Evolutionary conservation across 2,329 filamentous ascomycete genomes (phyloP), one percentile per base, ranked within the genome.

Genomic region (Xylariomycetidae sp.): DNA sequence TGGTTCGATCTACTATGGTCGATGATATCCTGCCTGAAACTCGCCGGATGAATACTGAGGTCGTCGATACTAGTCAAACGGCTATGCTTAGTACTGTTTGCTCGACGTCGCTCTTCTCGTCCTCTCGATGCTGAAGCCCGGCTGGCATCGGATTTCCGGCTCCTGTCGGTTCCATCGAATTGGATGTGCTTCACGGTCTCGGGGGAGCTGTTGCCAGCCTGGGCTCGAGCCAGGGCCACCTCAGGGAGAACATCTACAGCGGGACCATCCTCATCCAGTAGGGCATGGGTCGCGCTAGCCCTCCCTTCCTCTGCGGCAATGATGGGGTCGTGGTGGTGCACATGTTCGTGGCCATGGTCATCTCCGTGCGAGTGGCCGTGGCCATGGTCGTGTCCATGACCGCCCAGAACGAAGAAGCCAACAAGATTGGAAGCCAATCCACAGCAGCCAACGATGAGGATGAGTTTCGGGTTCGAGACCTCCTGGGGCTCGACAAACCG

Each of bases 1-100:
- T 70, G 66, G 25, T 76, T 77, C 28, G 80, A 67, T 31, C 77
- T 75, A 39, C 80, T 82, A n/a, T 86, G 87, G 23, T 82, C 82
- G 45, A 97, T 94, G 48, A 98, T 95, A 36, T 90, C 88, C 57
- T 94, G 85, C 45, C 92, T 74, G 68, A 97, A 88, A 43, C 83
- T 90, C 16, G 88, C 84, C 3, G 92, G 92, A 56, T 96, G 85
- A 33, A 94, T 85, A 56, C 82, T 86, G 46, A 94, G 83, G 35
- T 88, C 75, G 20, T 81, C 62, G 67, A 88, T 64, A 66, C 73
- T 80, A 38, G 77, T 64, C 44, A 83, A 72, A 48, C 77, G 79
- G 35, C 67, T 67, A 40, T 75, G 73, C 42, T 74, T 70, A 46
- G 61, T 51, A 47, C 58, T 70, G 54, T 63, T 68, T 38, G 65